These are phyloP conservation scores for Inonotus hispidus DNA, from an alignment of 1,284 basidiomycete species.

Conservation along the genomic window DNA sequence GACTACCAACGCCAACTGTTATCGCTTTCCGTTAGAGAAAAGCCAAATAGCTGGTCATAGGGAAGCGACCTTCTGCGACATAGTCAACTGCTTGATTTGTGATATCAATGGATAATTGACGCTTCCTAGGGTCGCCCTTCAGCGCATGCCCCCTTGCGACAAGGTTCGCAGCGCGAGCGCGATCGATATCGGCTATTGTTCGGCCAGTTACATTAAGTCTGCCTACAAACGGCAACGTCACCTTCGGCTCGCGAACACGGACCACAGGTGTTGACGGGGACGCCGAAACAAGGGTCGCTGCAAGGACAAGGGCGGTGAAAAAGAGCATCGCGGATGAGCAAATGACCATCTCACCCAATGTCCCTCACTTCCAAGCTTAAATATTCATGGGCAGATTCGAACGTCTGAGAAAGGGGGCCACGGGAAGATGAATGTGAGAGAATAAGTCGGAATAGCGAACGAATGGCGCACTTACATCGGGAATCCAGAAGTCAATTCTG, in stretches of 20 bases:
- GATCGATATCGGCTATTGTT: conserved; percentile 12
- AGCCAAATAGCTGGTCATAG: neutral
- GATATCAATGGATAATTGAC: conserved; percentile 10
- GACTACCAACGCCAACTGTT: conserved; percentile 19
- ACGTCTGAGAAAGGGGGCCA: neutral
- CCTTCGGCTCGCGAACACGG: conserved; percentile 14
- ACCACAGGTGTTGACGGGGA: conserved; percentile 1
- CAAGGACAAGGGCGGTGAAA: neutral
- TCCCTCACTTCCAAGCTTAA: neutral
- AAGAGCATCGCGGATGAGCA: neutral
- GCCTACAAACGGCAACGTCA: conserved; percentile 12
- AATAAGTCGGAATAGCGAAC: neutral
- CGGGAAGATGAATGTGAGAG: conserved; percentile 1
- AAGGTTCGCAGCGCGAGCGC: conserved; percentile 8
- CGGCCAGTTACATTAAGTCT: conserved; percentile 10
- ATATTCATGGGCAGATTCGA: neutral
- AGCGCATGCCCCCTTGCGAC: neutral
- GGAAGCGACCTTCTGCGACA: neutral
- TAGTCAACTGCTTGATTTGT: conserved; percentile 14
- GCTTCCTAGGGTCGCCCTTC: neutral
- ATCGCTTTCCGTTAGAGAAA: neutral
- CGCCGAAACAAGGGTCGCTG: neutral
- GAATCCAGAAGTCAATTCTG: neutral
- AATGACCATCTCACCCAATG: neutral
- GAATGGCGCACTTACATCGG: neutral